phyloP scores from a whole-genome alignment of 352 stramenopile genomes.

The Phytophthora meadii region DNA sequence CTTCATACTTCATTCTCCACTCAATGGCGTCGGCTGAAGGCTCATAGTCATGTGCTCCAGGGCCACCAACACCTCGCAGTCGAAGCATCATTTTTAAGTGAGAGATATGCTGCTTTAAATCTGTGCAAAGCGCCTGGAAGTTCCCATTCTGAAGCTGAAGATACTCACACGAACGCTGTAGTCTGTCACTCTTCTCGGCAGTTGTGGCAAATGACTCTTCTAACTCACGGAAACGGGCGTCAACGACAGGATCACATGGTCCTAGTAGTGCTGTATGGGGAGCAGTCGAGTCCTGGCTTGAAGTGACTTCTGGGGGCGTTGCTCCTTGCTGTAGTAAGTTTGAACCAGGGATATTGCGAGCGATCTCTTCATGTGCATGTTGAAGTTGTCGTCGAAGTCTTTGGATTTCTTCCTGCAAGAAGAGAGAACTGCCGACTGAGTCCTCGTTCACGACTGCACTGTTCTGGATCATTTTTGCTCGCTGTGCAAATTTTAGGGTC shows the following conservation, averaged over 20 bases:
- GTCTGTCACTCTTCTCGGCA: constrained; percentile 64
- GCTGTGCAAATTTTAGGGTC: constrained; percentile 86
- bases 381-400: constrained; percentile 66
- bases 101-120: constrained; percentile 66
- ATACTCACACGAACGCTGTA: constrained; percentile 65
- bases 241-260: constrained; percentile 44
- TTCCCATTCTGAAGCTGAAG: constrained; percentile 63
- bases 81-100: constrained; percentile 70
- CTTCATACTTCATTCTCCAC: constrained; percentile 86
- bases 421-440: constrained; percentile 59
- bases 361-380: constrained; percentile 48
- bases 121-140: constrained; percentile 52
- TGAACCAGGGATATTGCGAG: constrained; percentile 27
- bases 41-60: constrained; percentile 53
- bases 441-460: constrained; percentile 88
- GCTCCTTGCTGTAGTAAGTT: constrained; percentile 23
- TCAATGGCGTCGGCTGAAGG: constrained; percentile 80
- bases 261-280: constrained; percentile 9
- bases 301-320: constrained; percentile 8
- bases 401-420: constrained; percentile 80
- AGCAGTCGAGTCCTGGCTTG: constrained; percentile 23
- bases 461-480: constrained; percentile 88
- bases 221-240: constrained; percentile 61
- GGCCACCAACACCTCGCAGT: constrained; percentile 36
- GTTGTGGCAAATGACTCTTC: constrained; percentile 66